phyloP scores from a whole-genome alignment of 164 flowering plant species.

The Echeveria elegans region DNA sequence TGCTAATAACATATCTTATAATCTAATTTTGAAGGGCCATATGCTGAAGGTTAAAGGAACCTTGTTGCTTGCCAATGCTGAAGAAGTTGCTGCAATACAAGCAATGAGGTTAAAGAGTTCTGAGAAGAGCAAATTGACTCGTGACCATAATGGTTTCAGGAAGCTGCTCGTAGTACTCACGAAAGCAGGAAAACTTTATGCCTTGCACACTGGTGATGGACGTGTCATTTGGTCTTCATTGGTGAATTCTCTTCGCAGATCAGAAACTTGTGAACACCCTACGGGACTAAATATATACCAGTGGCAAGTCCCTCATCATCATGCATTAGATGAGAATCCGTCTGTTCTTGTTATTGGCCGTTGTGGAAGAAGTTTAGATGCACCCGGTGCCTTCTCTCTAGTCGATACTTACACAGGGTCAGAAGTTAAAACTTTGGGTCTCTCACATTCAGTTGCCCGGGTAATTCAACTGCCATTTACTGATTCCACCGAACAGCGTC shows the following conservation, averaged over 20 bases:
- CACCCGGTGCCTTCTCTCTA: conserved; percentile 66
- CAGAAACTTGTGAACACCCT: conserved; percentile 54
- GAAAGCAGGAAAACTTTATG: conserved; percentile 72
- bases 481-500: conserved; percentile 81
- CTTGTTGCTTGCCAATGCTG: conserved; percentile 86
- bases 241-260: conserved; percentile 44
- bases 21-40: conserved; percentile 35
- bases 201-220: conserved; percentile 95
- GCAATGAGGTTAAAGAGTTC: conserved; percentile 77
- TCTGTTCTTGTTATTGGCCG: conserved; percentile 81
- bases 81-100: conserved; percentile 82
- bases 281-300: conserved; percentile 56
- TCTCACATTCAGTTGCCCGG: conserved; percentile 51
- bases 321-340: conserved; percentile 90
- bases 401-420: conserved; percentile 84
- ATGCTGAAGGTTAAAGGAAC: conserved; percentile 89
- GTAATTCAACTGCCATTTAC: conserved; percentile 74
- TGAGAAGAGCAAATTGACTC: conserved; percentile 85
- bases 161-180: conserved; percentile 87
- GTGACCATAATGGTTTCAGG: conserved; percentile 92
- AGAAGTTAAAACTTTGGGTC: conserved; percentile 41
- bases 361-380: conserved; percentile 47
- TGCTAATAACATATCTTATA: background rate
- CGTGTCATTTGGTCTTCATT: conserved; percentile 81
- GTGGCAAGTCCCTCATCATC: conserved; percentile 96